Base-by-base conservation (phyloP, 208 protist species). In the Leptomonas pyrrhocoris region DNA sequence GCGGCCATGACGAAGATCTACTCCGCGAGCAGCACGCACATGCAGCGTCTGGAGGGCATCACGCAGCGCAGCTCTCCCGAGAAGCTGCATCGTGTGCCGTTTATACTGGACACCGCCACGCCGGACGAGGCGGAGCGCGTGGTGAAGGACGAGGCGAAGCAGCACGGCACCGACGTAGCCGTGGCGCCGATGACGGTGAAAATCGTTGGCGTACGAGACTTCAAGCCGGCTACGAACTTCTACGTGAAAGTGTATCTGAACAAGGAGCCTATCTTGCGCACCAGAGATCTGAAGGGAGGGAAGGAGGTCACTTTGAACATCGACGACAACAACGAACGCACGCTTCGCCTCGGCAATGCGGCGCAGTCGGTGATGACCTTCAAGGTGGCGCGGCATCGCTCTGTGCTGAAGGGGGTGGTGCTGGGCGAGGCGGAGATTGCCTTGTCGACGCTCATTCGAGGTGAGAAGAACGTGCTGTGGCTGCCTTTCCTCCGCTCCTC, bases 221-320 rank as follows among this genome's bases (percentile, higher is more conserved):
- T 91, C 66, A 60, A 53, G 19, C 67, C 65, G 9, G 57, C 67
- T 2, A 78, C 38, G 21, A 45, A 76, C 43, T 89, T 77, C 60
- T 92, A 90, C 74, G 91, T 94, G 57, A 93, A 90, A 68, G 87
- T 75, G 28, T 86, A 88, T 67, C 49, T 96, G 36, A 79, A 88
- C 57, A 63, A 75, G 34, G 59, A 63, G 67, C 23, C 63, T 8
- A 83, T 92, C 30, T 73, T 96, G 57, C 75, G 79, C 31, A 96
- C 89, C 2, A 65, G 65, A 15, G 74, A 83, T 49, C 72, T 84
- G 46, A 71, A 74, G 36, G 64, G 61, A 21, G 70, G 61, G 6
- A 42, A 59, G 0, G 69, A 77, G 25, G 63, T 86, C 23, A 16
- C 34, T 23, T 81, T 93, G 60, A 70, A 79, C 63, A 87, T 93